Percentiles rank a stretch among this genome's conserved stretches.
These are phyloP conservation scores for Senna siamea DNA, from an alignment of 306 rosid species.

Conservation along the genomic window DNA sequence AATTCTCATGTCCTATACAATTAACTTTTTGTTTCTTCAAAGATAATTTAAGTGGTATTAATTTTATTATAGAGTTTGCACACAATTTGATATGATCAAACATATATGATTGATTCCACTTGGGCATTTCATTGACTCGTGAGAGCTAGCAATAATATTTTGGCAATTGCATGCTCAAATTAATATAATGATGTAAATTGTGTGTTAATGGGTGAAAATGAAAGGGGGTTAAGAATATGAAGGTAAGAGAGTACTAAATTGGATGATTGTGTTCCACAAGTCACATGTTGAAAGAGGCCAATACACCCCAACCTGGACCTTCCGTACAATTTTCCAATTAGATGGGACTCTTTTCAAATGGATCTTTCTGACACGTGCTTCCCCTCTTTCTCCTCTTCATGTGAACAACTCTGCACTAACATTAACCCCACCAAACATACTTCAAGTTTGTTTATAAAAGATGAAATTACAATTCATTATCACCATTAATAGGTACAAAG, in stretches of 20 bases:
- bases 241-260: constrained; percentile 15
- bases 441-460: no score
- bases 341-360: constrained; percentile 27
- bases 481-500: no score
- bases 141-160: no score
- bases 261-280: constrained; percentile 11
- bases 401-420: constrained; percentile 40
- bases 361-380: constrained; percentile 38
- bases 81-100: no score
- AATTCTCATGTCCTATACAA: no score
- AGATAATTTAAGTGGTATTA: no score
- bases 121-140: no score
- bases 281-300: constrained; percentile 34
- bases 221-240: not conserved
- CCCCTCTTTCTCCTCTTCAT: constrained; percentile 29
- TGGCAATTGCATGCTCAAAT: not conserved
- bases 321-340: constrained; percentile 17
- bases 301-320: constrained; percentile 3
- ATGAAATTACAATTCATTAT: no score
- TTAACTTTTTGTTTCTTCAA: no score
- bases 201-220: not conserved
- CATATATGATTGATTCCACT: no score
- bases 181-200: not conserved
- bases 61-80: no score
- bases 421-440: not conserved